Base-by-base conservation (phyloP, 495 filamentous ascomycete genomes). In the Penicillium cataractarum region DNA sequence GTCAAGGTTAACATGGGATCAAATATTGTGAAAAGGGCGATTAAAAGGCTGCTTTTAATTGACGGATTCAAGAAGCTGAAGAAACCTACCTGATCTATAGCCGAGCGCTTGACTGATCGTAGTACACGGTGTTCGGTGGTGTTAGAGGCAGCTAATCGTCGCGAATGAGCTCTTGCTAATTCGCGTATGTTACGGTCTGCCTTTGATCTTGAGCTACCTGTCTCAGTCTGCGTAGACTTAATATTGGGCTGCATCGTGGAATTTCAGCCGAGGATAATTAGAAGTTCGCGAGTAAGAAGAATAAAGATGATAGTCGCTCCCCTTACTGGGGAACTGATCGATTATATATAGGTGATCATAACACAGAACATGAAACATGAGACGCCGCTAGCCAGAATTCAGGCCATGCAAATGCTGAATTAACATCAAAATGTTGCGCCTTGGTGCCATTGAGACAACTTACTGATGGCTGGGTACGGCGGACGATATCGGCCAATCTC, bases 41-140 rank as follows among this genome's bases (percentile, higher is more conserved):
- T 21, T 27, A 19, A 19, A 46, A 12, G 40, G 40, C 40, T 26
- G 46, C 0, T 19, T 49, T 22, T 21, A n/a, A n/a, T n/a, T n/a
- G n/a, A n/a, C n/a, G n/a, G n/a, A 26, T 26, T 26, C 21, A 49
- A 1, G 15, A 49, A 49, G 21, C 46, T 17, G 46, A 19, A 26
- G 12, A 49, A 49, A 1, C 46, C 6, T 49, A 49, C 46, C 46
- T 49, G 19, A 27, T 49, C 46, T 21, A 17, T 46, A 46, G 40
- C 40, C 19, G 40, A 46, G 21, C 40, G 40, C 40, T 46, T 46
- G 40, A 12, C 46, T 49, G 46, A 26, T 49, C 46, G 46, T 6
- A 49, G 46, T 49, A 49, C 46, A 49, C 21, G 46, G 46, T 49
- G 46, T 49, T 49, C 46, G 26, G 46, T 21, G 21, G 46, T 49